Conservation (phyloP, 805 yeast species). For the Yarrowia sp. region DNA sequence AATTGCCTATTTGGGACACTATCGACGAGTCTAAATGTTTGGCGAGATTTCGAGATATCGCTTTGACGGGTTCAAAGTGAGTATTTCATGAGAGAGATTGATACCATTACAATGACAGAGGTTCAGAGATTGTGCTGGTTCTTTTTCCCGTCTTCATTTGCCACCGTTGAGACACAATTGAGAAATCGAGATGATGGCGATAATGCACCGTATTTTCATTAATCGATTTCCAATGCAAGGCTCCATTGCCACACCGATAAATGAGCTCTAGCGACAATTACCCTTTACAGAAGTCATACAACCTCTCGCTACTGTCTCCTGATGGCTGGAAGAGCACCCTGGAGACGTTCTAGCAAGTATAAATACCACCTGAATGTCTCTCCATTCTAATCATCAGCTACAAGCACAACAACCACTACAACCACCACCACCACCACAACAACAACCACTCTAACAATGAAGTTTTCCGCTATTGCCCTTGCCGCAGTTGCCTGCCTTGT, state of each 20-base stretch:
- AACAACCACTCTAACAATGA: slow-evolving; percentile 11
- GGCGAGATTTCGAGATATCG: background rate
- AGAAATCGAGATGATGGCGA: background rate
- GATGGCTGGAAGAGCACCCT: background rate
- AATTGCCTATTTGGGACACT: slow-evolving; percentile 25
- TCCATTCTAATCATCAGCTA: slow-evolving; percentile 3
- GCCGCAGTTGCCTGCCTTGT: slow-evolving; percentile 17
- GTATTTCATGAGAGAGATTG: too few relatives aligned
- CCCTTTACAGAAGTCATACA: slow-evolving; percentile 13
- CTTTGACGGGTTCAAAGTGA: too few relatives aligned
- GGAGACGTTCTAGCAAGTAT: background rate
- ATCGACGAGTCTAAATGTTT: slow-evolving; percentile 16
- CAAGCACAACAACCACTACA: background rate
- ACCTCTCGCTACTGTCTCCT: background rate
- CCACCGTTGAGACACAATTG: too few relatives aligned
- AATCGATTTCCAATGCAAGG: background rate
- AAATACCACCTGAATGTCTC: slow-evolving; percentile 4
- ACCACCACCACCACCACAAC: slow-evolving; percentile 1
- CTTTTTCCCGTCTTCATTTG: too few relatives aligned
- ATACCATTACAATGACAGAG: too few relatives aligned
- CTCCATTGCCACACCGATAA: slow-evolving; percentile 11
- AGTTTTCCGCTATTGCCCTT: slow-evolving; percentile 24
- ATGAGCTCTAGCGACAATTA: background rate
- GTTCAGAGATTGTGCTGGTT: too few relatives aligned
- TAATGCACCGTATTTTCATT: background rate